These are phyloP conservation scores for Podospora bellae-mahoneyi DNA, from an alignment of 495 filamentous ascomycete species.

Conservation along the genomic window DNA sequence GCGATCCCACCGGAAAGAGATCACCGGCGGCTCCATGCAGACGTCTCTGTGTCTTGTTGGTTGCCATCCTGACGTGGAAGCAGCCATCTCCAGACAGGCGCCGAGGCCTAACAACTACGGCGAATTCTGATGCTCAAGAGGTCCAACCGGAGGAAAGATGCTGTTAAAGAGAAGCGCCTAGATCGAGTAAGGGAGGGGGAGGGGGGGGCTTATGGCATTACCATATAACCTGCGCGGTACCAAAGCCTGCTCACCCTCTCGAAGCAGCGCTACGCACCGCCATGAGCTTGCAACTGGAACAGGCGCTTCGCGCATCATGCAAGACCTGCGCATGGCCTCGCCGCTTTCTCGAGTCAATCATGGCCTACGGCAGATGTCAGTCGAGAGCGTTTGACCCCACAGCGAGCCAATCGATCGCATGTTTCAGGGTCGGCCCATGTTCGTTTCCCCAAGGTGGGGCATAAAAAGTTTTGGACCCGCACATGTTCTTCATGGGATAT, in stretches of 20 bases:
- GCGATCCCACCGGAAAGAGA: slow-evolving; percentile 9
- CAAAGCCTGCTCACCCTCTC: neutral
- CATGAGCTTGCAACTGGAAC: neutral
- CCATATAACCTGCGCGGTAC: slow-evolving; percentile 13
- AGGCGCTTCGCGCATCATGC: slow-evolving; percentile 29
- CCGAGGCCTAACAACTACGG: slow-evolving; percentile 10
- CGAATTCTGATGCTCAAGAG: neutral
- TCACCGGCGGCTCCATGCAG: slow-evolving; percentile 17
- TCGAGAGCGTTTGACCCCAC: neutral
- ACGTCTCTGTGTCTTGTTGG: neutral
- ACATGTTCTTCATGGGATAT: slow-evolving; percentile 15
- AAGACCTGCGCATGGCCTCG: neutral
- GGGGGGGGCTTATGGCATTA: slow-evolving; percentile 26
- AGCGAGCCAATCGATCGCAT: neutral
- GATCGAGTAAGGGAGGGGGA: slow-evolving; percentile 4
- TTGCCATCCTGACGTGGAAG: slow-evolving; percentile 1
- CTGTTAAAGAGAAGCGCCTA: slow-evolving; percentile 18
- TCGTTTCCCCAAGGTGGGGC: slow-evolving; percentile 10
- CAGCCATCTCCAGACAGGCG: slow-evolving; percentile 20
- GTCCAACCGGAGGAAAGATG: neutral
- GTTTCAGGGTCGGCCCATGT: slow-evolving; percentile 16
- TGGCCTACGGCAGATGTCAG: neutral
- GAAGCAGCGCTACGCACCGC: neutral
- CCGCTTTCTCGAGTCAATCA: neutral
- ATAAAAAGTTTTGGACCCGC: slow-evolving; percentile 22